Conservation (phyloP, 2,329 filamentous ascomycete genomes). For the Colletotrichum plurivorum region DNA sequence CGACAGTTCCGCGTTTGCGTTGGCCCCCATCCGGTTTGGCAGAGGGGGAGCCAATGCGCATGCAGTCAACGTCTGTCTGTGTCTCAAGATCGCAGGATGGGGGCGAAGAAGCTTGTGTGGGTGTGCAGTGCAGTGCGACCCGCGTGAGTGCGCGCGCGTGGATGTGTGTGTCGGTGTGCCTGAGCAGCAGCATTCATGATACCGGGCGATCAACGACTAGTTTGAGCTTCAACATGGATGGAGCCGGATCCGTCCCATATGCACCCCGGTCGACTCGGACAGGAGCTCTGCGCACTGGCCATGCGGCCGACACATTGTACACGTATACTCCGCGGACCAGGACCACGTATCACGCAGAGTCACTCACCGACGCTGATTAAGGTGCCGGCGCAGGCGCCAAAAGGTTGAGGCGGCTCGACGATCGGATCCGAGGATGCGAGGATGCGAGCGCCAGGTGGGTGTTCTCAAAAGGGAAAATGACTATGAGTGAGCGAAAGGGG, state of each 20-base stretch:
- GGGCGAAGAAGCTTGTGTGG: not conserved
- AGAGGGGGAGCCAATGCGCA: slow-evolving; percentile 20
- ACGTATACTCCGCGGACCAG: slow-evolving; percentile 19
- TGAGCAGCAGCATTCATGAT: slow-evolving; percentile 38
- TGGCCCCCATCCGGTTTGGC: slow-evolving; percentile 19
- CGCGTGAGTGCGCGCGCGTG: slow-evolving; percentile 5
- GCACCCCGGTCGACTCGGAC: slow-evolving; percentile 35
- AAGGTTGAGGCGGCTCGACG: slow-evolving; percentile 14
- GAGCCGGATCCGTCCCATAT: slow-evolving; percentile 35
- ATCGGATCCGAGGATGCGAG: slow-evolving; percentile 1
- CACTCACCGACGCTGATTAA: slow-evolving; percentile 11
- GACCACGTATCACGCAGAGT: slow-evolving; percentile 26
- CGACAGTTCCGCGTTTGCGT: slow-evolving; percentile 38
- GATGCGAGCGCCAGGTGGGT: not conserved
- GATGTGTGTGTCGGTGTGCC: slow-evolving; percentile 20
- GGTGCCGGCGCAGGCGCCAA: slow-evolving; percentile 17
- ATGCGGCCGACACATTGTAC: slow-evolving; percentile 20
- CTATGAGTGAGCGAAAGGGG: not conserved
- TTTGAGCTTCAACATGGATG: slow-evolving; percentile 40
- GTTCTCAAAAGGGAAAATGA: not conserved
- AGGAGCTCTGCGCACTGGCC: slow-evolving; percentile 31
- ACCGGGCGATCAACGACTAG: slow-evolving; percentile 36
- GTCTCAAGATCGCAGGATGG: slow-evolving; percentile 14
- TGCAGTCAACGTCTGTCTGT: slow-evolving; percentile 19
- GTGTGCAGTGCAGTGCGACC: slow-evolving; percentile 19